Evolutionary conservation across 306 rosid genomes (phyloP).

Genomic region (Alnus glutinosa): DNA sequence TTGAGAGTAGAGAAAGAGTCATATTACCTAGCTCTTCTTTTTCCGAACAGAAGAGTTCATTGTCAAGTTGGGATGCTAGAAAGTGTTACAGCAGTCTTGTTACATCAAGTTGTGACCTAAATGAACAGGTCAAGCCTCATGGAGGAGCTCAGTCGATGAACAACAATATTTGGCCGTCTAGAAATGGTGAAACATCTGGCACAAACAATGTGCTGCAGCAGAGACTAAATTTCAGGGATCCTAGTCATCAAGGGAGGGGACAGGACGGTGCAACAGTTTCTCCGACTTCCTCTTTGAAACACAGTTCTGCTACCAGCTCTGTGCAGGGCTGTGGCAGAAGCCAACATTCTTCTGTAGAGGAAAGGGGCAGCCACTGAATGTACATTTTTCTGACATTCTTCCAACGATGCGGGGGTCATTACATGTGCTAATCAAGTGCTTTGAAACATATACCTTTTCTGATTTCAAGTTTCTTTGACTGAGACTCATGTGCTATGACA

Average conservation of each 20-base stretch:
- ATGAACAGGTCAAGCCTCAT: not conserved
- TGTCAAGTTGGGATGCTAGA: not conserved
- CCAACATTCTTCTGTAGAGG: not conserved
- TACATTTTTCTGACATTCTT: not conserved
- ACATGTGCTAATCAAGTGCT: not conserved
- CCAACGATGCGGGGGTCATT: not conserved
- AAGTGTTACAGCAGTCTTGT: not conserved
- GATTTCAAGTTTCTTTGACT: not conserved
- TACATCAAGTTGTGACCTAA: not conserved
- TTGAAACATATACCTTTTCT: not conserved
- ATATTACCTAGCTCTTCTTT: not conserved
- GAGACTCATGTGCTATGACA: too few species aligned
- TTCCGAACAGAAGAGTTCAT: not conserved
- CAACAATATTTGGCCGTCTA: conserved; percentile 12
- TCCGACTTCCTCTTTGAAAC: not conserved
- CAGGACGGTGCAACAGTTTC: not conserved
- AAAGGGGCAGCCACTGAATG: not conserved
- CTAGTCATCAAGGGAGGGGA: not conserved
- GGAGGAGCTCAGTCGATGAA: conserved; percentile 3
- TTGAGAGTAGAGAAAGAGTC: not conserved
- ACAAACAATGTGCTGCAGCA: not conserved
- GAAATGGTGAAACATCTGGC: not conserved
- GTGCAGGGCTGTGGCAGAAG: not conserved
- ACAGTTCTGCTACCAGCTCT: not conserved
- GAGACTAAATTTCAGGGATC: not conserved